Evolutionary conservation across 2,329 filamentous ascomycete species (phyloP), one percentile per base, ranked within the genome.

Genomic region (Fusarium cicatricum): DNA sequence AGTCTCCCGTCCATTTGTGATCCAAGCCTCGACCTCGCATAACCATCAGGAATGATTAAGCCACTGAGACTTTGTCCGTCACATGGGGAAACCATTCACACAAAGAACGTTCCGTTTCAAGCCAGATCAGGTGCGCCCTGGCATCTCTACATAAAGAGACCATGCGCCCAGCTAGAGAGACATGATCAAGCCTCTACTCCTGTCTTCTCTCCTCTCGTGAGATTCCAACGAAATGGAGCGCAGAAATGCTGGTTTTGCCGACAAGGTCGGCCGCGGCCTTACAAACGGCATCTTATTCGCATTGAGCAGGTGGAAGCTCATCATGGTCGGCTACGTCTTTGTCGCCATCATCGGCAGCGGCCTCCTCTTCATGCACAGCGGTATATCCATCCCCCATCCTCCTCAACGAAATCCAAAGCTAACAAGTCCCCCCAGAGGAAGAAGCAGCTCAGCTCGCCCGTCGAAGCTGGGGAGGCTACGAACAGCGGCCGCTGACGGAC

Each of bases 401-500:
- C n/a, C n/a, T n/a, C n/a, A n/a, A n/a, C n/a, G n/a, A n/a, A n/a
- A 12, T 17, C 1, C 16, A 31, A 3, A n/a, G 7, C 49, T 38
- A 36, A 51, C 37, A 37, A 2, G n/a, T n/a, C n/a, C 3, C 2
- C 2, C 2, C 15, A 47, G 39, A 59, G 17, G 29, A 43, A 17
- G 46, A 52, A 32, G 16, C 17, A 2, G 29, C 51, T 5, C n/a
- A 42, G 11, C 55, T 61, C 31, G 21, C n/a, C 11, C 15, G 40
- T 3, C 52, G 52, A 54, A 55, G 48, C 39, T 65, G 63, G 63
- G 61, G 61, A 12, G 61, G 61, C 7, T 62, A 55, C 23, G 31
- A 53, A 10, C 17, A 66, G 5, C 63, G 53, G 1, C 63, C 62
- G 3, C 40, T 31, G 15, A 55, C 55, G 4, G 28, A 54, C 3